Base-by-base conservation (phyloP, 768 basidiomycete genomes). In the Hypholoma sublateritium region DNA sequence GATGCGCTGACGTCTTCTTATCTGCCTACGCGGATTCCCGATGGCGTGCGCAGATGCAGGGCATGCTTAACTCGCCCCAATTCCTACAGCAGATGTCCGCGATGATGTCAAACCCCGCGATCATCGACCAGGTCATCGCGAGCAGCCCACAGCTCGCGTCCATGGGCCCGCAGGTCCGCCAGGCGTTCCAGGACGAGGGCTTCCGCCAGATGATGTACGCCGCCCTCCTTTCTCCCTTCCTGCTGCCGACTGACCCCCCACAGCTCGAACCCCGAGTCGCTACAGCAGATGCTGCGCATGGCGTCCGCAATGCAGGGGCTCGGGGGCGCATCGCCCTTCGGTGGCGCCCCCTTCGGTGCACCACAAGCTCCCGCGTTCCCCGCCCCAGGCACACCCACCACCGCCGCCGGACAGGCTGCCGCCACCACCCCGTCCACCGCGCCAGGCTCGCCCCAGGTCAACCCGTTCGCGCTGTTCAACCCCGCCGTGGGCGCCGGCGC, bases 41-140 rank as follows among this genome's bases (percentile, higher is more conserved):
- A 43, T 16, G 17, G 13, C 24, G 25, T 42, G 28, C 11, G 19
- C 28, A 93, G 90, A 77, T 95, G 71, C 88, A 93, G 68, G 77
- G 77, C 25, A 88, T 98, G 89, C 82, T 97, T 80, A 85, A 89
- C 65, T 87, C 84, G 16, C 91, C 91, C 1, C 80, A 91, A 60
- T 94, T 95, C 63, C 70, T 95, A 39, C 84, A 91, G 59, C 91
- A 95, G 72, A 96, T 99, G 91, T 84, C 88, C 7, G 68, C 77
- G 13, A 81, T 94, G 72, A 88, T 98, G 85, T 84, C 86, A 6
- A 89, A 95, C 65, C 95, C 96, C 0, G 86, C 84, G n/a, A 76
- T 98, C 47, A 73, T 98, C 50, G 95, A 98, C 55, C 87, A 95
- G 70, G 77, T 95, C 64, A 87, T 96, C 61, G 81, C 86, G 0